Percentiles rank a stretch among this genome's conserved stretches.
Evolutionary conservation across 2,329 filamentous ascomycete species (phyloP).

Genomic region (Botrytis squamosa): DNA sequence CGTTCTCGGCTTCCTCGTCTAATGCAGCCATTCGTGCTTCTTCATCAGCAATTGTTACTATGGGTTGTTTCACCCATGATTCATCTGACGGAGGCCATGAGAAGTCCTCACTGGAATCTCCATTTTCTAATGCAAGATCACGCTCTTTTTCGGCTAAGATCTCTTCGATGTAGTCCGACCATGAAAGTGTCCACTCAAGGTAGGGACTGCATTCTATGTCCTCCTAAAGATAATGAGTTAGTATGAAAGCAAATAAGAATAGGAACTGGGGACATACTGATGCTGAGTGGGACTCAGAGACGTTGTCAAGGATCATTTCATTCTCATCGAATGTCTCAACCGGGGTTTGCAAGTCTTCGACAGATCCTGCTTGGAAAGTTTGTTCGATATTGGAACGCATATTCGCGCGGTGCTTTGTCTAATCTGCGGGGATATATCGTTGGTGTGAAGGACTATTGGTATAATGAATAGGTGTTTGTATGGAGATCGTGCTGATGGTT

Average conservation of each 20-base stretch:
- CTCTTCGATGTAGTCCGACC: background rate
- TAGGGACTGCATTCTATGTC: background rate
- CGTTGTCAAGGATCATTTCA: background rate
- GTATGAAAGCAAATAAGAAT: background rate
- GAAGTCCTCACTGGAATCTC: too few species aligned
- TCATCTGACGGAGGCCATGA: background rate
- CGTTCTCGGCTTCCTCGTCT: background rate
- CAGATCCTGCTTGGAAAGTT: background rate
- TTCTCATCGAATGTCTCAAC: background rate
- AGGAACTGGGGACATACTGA: background rate
- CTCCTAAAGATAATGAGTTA: background rate
- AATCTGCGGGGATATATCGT: rapidly evolving
- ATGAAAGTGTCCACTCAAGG: background rate
- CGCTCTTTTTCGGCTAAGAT: background rate
- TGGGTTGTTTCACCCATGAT: background rate
- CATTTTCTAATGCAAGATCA: background rate
- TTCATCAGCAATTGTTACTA: background rate
- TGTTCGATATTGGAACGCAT: background rate
- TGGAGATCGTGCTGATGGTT: too few species aligned
- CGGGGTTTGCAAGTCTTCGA: background rate
- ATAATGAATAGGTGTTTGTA: background rate
- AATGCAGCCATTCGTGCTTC: background rate
- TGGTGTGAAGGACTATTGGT: background rate
- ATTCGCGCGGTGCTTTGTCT: background rate
- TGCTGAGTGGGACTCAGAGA: background rate